phyloP scores from a whole-genome alignment of 78 protist species.

The Protostelium mycophagum region DNA sequence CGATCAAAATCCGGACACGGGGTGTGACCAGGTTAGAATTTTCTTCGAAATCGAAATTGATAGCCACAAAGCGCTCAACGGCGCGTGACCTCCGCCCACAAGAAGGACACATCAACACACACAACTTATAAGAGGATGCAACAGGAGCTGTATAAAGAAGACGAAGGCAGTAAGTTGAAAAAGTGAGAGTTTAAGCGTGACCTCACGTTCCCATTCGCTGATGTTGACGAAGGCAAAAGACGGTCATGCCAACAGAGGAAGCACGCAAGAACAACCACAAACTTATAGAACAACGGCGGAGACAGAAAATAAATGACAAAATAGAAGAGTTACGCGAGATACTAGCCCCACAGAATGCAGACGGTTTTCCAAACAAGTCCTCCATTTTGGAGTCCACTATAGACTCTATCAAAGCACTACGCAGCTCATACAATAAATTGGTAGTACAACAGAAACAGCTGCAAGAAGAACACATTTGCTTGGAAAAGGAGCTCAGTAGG shows the following conservation, averaged over 20 bases:
- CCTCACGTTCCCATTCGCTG: too few relatives aligned
- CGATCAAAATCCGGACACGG: too few relatives aligned
- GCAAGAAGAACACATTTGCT: not conserved
- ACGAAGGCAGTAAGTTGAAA: too few relatives aligned
- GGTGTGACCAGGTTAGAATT: too few relatives aligned
- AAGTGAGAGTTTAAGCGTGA: too few relatives aligned
- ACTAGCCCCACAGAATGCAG: not conserved
- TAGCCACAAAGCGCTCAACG: too few relatives aligned
- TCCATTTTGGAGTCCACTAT: not conserved
- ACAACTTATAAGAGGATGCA: too few relatives aligned
- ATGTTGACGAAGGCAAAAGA: not conserved
- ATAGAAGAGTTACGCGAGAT: not conserved
- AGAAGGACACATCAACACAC: too few relatives aligned
- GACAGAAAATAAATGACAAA: not conserved
- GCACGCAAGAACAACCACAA: not conserved
- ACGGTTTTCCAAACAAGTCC: not conserved
- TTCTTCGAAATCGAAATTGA: too few relatives aligned
- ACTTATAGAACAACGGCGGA: not conserved
- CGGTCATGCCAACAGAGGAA: not conserved
- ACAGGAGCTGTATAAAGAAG: too few relatives aligned
- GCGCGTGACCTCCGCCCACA: too few relatives aligned
- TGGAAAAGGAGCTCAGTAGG: not conserved
- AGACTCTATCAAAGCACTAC: not conserved
- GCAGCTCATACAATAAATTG: not conserved
- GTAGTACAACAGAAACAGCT: not conserved